Conservation (phyloP, 257 asterid genomes). For the Lycium barbarum region DNA sequence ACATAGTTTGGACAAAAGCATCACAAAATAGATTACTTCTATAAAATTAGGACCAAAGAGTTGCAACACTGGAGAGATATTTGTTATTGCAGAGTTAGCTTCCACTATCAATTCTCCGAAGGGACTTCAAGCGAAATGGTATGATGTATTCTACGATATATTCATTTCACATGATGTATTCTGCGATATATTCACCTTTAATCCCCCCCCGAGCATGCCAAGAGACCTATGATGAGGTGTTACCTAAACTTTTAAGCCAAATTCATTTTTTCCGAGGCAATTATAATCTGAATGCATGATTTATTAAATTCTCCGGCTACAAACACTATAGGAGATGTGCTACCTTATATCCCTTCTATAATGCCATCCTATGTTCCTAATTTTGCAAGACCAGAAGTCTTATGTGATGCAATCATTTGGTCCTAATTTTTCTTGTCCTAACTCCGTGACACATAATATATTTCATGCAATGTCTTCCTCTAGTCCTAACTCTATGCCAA, state of each 20-base stretch:
- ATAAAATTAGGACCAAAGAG: background rate
- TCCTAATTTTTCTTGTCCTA: background rate
- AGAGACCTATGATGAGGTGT: constrained; percentile 25
- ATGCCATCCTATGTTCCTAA: background rate
- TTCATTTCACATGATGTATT: constrained; percentile 31
- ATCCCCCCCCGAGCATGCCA: background rate
- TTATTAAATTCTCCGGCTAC: background rate
- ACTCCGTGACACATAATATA: background rate
- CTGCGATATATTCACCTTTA: constrained; percentile 41
- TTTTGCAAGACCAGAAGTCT: background rate
- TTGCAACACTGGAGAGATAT: background rate
- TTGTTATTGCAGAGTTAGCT: background rate
- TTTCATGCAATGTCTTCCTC: background rate
- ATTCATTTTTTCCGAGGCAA: background rate
- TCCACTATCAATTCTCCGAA: constrained; percentile 33
- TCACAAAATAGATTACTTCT: background rate
- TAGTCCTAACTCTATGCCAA: background rate
- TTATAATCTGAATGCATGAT: background rate
- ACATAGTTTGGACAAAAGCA: background rate
- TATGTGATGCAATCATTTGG: background rate
- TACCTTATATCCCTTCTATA: background rate
- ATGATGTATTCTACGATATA: too few species aligned
- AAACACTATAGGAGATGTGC: background rate
- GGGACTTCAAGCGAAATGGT: background rate
- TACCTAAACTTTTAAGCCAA: background rate